Evolutionary conservation across 164 flowering plant genomes (phyloP), one percentile per base, ranked within the genome.

Genomic region (Tinospora cordifolia): DNA sequence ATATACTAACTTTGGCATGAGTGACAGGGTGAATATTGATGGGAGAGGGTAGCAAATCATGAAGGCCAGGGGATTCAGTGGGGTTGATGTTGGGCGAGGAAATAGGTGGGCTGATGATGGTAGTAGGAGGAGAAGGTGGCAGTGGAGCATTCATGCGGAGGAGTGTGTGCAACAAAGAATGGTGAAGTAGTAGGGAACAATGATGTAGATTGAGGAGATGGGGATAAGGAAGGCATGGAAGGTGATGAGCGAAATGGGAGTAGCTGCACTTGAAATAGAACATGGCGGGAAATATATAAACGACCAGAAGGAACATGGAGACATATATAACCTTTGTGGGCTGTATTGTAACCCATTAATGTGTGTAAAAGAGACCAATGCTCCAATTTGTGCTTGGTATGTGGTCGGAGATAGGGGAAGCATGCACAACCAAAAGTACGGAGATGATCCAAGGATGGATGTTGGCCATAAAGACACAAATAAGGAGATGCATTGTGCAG

Each of bases 201-300:
- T 26, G 7, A 10, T 26, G 24, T 60, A 30, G 11, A 3, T 8
- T 12, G 4, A 0, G 46, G 46, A 41, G 11, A 8, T 41, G 11
- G 46, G 8, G 3, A 30, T 22, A 27, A 13, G 24, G 0, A 1
- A 60, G 12, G 24, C 11, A 25, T 22, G 13, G 14, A n/a, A n/a
- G n/a, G n/a, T n/a, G n/a, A n/a, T n/a, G n/a, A n/a, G n/a, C n/a
- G n/a, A n/a, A n/a, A n/a, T n/a, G n/a, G n/a, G n/a, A n/a, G n/a
- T n/a, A n/a, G n/a, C n/a, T n/a, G n/a, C n/a, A n/a, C n/a, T n/a
- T n/a, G 24, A 14, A 60, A 60, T 21, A n/a, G 5, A 30, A n/a
- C 63, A 60, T 60, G 63, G 27, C 63, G 63, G 7, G 63, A 60
- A 10, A 60, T 24, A 60, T 22, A 60, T 60, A 60, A 24, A 10